A percentile compares a stretch with the other conserved stretches of the same genome.
These are phyloP conservation scores for Elsinoe ampelina DNA, from an alignment of 2,329 filamentous ascomycete species.

Conservation along the genomic window DNA sequence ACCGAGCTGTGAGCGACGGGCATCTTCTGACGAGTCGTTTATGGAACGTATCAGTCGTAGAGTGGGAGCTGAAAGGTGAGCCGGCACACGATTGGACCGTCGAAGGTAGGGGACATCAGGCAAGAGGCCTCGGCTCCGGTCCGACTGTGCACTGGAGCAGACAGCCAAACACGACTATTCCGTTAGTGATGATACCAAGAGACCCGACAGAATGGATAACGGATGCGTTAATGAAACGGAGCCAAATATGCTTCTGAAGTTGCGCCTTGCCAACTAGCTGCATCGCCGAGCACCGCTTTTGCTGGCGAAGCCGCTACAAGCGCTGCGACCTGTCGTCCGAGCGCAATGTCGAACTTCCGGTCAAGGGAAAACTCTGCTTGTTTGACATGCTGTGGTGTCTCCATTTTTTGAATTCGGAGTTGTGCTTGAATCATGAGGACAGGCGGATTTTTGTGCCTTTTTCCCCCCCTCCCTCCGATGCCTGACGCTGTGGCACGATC, in stretches of 20 bases:
- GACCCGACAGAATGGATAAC: conserved; percentile 8
- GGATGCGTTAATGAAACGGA: conserved; percentile 8
- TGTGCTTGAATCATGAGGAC: conserved; percentile 4
- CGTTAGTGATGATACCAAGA: conserved; percentile 6
- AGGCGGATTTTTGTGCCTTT: conserved; percentile 1
- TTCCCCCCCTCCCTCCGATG: background rate
- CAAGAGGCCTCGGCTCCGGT: conserved; percentile 6
- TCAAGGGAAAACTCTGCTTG: conserved; percentile 6
- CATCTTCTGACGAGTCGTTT: conserved; percentile 5
- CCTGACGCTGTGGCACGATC: background rate
- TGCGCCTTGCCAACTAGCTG: conserved; percentile 8
- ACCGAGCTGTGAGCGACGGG: conserved; percentile 6
- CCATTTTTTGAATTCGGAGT: background rate
- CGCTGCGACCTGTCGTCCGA: background rate
- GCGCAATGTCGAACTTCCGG: background rate
- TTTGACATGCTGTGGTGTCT: conserved; percentile 1
- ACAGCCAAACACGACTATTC: conserved; percentile 8
- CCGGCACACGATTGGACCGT: conserved; percentile 3
- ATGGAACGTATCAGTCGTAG: background rate
- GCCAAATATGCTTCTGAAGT: conserved; percentile 7
- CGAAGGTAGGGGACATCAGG: background rate
- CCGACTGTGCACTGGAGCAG: background rate
- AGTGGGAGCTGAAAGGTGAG: background rate
- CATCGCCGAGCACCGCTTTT: conserved; percentile 5
- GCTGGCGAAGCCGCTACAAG: conserved; percentile 3